Conservation (phyloP, 2,329 filamentous ascomycete species). For the Immersiporthe knoxdaviesiana region DNA sequence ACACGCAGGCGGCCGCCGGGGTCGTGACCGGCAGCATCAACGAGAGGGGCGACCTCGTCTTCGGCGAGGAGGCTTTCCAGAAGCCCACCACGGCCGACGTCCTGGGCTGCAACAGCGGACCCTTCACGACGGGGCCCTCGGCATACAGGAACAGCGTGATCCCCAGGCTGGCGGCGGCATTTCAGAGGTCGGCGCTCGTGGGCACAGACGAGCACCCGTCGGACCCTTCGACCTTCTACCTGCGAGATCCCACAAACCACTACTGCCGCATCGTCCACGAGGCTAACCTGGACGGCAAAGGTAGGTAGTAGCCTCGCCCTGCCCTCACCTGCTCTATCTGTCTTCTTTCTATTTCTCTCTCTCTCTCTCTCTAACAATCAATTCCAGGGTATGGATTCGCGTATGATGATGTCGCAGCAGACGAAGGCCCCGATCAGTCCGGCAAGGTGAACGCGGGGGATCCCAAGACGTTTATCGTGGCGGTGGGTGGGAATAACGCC, state of each 20-base stretch:
- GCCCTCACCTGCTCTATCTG: not conserved
- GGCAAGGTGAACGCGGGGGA: slow-evolving; percentile 58
- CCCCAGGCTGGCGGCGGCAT: slow-evolving; percentile 53
- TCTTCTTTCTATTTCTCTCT: not conserved
- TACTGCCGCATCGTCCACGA: slow-evolving; percentile 61
- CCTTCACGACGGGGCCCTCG: slow-evolving; percentile 53
- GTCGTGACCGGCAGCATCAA: slow-evolving; percentile 54
- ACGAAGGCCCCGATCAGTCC: slow-evolving; percentile 55
- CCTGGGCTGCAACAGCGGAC: slow-evolving; percentile 67
- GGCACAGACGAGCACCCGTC: slow-evolving; percentile 48
- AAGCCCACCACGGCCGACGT: slow-evolving; percentile 66
- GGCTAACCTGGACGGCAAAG: slow-evolving; percentile 53
- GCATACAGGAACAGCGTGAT: slow-evolving; percentile 45
- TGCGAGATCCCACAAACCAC: slow-evolving; percentile 55
- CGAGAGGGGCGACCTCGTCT: slow-evolving; percentile 43
- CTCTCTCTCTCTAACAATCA: not conserved
- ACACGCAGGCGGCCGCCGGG: slow-evolving; percentile 67
- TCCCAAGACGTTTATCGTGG: slow-evolving; percentile 53
- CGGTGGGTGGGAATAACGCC: slow-evolving; percentile 48
- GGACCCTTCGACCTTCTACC: slow-evolving; percentile 42
- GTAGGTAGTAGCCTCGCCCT: not conserved
- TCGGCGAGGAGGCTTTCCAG: slow-evolving; percentile 50
- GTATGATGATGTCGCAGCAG: slow-evolving; percentile 62
- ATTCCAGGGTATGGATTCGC: slow-evolving; percentile 59
- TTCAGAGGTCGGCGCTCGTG: slow-evolving; percentile 58